Conservation (phyloP, 495 filamentous ascomycete genomes). For the Penicillium arizonense region DNA sequence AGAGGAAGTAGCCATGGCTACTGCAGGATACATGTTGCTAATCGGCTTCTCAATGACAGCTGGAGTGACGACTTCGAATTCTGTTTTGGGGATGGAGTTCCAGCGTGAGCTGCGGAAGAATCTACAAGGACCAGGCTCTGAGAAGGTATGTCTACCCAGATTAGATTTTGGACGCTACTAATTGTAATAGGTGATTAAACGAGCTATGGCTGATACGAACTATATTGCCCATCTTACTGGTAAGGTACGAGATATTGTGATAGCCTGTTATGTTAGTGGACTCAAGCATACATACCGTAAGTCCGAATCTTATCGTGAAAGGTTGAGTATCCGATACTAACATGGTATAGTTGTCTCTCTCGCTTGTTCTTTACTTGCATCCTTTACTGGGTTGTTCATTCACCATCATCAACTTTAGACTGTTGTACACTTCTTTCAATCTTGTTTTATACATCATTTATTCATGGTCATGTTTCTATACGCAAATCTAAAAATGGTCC, state of each 20-base stretch:
- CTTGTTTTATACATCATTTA: too few species aligned
- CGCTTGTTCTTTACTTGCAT: conserved; percentile 24
- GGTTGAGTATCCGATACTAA: neutral
- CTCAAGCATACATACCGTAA: conserved; percentile 39
- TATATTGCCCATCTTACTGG: conserved; percentile 36
- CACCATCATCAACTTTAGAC: conserved; percentile 22
- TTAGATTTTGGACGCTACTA: neutral
- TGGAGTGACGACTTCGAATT: conserved; percentile 50
- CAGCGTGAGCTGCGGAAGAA: conserved; percentile 25
- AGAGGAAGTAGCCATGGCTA: conserved; percentile 54
- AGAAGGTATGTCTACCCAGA: conserved; percentile 16
- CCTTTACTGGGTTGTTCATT: conserved; percentile 28
- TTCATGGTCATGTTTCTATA: too few species aligned
- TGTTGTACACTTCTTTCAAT: neutral
- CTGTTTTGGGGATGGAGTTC: conserved; percentile 36
- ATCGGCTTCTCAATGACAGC: conserved; percentile 50
- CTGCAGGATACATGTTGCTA: conserved; percentile 52
- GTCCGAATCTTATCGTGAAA: neutral
- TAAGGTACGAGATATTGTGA: conserved; percentile 30
- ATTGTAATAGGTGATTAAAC: conserved; percentile 31
- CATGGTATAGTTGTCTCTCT: conserved; percentile 28
- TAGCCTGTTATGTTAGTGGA: conserved; percentile 33
- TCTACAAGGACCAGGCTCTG: conserved; percentile 26
- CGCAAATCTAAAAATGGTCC: too few species aligned
- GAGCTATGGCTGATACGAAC: conserved; percentile 34